These are phyloP conservation scores for Pythium sp. DNA, from an alignment of 352 stramenopile species.

Conservation along the genomic window DNA sequence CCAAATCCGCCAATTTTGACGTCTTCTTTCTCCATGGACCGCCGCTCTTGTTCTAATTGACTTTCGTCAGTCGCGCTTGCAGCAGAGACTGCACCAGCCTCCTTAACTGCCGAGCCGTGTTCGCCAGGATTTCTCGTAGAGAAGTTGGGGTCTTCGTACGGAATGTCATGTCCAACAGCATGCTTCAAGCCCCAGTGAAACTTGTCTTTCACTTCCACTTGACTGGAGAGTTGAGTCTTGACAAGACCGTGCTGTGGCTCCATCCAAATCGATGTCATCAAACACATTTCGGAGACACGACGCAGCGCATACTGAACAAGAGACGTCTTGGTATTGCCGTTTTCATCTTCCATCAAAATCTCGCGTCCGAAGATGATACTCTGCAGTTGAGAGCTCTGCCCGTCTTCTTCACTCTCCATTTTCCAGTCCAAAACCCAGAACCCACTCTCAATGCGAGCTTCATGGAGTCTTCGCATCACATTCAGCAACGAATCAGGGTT, in stretches of 20 bases:
- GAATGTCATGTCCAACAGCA: conserved; percentile 63
- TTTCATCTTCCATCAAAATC: conserved; percentile 81
- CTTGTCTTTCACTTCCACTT: conserved; percentile 41
- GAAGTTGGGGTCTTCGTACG: conserved; percentile 38
- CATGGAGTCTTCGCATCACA: conserved; percentile 71
- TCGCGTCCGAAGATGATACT: conserved; percentile 84
- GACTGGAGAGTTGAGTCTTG: conserved; percentile 47
- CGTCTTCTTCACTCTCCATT: conserved; percentile 56
- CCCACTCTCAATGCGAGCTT: conserved; percentile 62
- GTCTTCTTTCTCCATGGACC: conserved; percentile 52
- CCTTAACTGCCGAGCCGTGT: conserved; percentile 4
- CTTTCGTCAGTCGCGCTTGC: conserved; percentile 2
- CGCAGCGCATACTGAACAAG: conserved; percentile 79
- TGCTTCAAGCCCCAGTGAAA: conserved; percentile 72
- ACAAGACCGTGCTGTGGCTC: conserved; percentile 78
- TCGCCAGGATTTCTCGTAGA: background rate
- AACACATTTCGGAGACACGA: conserved; percentile 65
- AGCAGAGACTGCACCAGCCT: conserved; percentile 9
- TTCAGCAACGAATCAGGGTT: conserved; percentile 50
- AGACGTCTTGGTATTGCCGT: conserved; percentile 66
- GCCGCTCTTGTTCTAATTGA: conserved; percentile 31
- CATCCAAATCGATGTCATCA: conserved; percentile 89
- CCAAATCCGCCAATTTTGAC: conserved; percentile 29
- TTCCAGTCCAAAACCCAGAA: conserved; percentile 87
- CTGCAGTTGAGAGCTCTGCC: conserved; percentile 41